Percentiles rank a stretch among this genome's conserved stretches.
Conservation (phyloP, 1,284 basidiomycete species). For the Ustilago cynodontis region DNA sequence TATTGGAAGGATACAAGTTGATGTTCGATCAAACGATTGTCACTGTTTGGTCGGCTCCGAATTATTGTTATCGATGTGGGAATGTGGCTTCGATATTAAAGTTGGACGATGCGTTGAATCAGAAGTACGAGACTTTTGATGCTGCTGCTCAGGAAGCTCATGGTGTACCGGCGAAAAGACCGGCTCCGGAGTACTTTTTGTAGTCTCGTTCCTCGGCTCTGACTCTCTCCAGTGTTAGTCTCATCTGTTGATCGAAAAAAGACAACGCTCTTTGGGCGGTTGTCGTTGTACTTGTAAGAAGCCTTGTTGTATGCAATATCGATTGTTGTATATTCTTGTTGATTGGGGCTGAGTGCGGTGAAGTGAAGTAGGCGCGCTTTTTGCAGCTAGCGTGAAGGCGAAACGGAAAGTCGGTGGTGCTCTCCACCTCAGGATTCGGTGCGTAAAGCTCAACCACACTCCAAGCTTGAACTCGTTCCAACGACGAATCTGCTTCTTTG, state of each 20-base stretch:
- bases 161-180: slow-evolving; percentile 64
- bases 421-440: too few relatives aligned
- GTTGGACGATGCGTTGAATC: slow-evolving; percentile 66
- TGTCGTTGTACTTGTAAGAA: slow-evolving; percentile 22
- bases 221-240: too few relatives aligned
- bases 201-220: too few relatives aligned
- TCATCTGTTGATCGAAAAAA: neutral
- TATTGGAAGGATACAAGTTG: slow-evolving; percentile 96
- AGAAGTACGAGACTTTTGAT: slow-evolving; percentile 67
- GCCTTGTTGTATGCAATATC: slow-evolving; percentile 3
- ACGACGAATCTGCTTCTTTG: too few relatives aligned
- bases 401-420: too few relatives aligned
- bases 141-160: slow-evolving; percentile 64
- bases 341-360: neutral
- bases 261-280: neutral
- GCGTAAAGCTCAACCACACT: too few relatives aligned
- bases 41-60: slow-evolving; percentile 98
- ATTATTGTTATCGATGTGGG: slow-evolving; percentile 85
- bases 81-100: slow-evolving; percentile 67
- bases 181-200: slow-evolving; percentile 66
- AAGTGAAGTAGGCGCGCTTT: too few relatives aligned
- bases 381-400: too few relatives aligned
- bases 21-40: slow-evolving; percentile 97
- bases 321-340: neutral
- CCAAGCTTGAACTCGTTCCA: too few relatives aligned